Evolutionary conservation across 805 yeast species (phyloP), one percentile per base, ranked within the genome.

Genomic region (Naumovozyma dairenensis): DNA sequence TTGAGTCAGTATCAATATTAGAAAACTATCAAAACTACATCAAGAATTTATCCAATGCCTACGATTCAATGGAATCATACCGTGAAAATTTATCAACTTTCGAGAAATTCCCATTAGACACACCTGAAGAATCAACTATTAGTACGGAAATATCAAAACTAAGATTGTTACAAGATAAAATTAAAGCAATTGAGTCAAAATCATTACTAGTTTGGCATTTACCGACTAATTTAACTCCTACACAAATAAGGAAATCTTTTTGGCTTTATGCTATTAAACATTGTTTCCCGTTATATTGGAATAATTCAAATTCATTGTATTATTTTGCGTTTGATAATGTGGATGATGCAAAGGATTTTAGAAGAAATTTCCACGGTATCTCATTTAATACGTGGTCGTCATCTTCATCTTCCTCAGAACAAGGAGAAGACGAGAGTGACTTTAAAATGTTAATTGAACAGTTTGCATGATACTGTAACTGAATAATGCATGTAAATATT

Each of bases 291-390:
- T 19, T 54, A 19, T 50, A 41, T 34, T 44, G 49, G 53, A 46
- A 53, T 26, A 32, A 34, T 1, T 42, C 45, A 10, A 35, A 35
- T 6, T 42, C 49, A 6, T 40, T 56, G n/a, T 41, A 44, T 21
- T 55, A 34, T 30, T 31, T 56, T 24, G 45, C 51, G 15, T 79
- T 79, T 43, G 60, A 60, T 12, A 62, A 66, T 40, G 37, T 44
- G 2, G 38, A 48, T 2, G 72, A 71, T 36, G 77, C 83, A 2
- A 41, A 39, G 14, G 53, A 74, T 27, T 78, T 77, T 48, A 69
- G 68, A 4, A 51, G 70, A 10, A 66, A 68, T 39, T 66, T 62
- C 45, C 74, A 79, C 48, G 80, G 80, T 2, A 35, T 44, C 2
- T 37, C 35, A 13, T 40, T 47, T 16, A 42, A 44, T 10, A 51